These are phyloP conservation scores for Pichia sp. DNA, from an alignment of 1,139 yeast species.

Conservation along the genomic window DNA sequence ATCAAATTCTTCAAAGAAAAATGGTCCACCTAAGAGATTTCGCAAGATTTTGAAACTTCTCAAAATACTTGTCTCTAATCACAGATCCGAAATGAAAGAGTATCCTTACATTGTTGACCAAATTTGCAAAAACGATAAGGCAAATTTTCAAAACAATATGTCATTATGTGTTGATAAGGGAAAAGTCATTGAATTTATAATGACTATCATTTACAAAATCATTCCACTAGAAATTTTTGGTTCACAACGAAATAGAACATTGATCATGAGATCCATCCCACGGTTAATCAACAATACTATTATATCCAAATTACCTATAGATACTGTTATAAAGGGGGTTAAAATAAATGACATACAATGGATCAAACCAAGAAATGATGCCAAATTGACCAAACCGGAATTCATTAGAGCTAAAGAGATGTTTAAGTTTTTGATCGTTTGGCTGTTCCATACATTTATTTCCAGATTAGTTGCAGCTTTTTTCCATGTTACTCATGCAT, in stretches of 20 bases:
- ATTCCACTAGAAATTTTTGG: constrained; percentile 62
- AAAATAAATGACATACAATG: constrained; percentile 44
- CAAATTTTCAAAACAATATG: constrained; percentile 20
- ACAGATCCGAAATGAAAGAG: constrained; percentile 25
- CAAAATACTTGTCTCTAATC: constrained; percentile 28
- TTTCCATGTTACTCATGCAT: constrained; percentile 68
- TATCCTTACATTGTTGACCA: constrained; percentile 34
- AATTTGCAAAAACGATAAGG: constrained; percentile 20
- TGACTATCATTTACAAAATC: constrained; percentile 43
- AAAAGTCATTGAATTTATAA: constrained; percentile 41
- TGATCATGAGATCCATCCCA: constrained; percentile 40
- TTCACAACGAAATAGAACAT: constrained; percentile 43
- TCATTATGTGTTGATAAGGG: constrained; percentile 30
- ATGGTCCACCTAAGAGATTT: constrained; percentile 28
- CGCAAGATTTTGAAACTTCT: constrained; percentile 19
- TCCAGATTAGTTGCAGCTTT: constrained; percentile 48
- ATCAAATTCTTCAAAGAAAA: not conserved
- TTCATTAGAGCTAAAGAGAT: constrained; percentile 34
- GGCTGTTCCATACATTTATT: constrained; percentile 56
- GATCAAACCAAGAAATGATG: constrained; percentile 38
- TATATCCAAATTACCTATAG: constrained; percentile 33
- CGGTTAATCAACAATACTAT: constrained; percentile 40
- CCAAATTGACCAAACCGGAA: constrained; percentile 40
- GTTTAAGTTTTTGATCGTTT: constrained; percentile 46
- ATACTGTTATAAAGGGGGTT: constrained; percentile 34